Base-by-base conservation (phyloP, 2,329 filamentous ascomycete genomes). In the Penicillium rolfsii region DNA sequence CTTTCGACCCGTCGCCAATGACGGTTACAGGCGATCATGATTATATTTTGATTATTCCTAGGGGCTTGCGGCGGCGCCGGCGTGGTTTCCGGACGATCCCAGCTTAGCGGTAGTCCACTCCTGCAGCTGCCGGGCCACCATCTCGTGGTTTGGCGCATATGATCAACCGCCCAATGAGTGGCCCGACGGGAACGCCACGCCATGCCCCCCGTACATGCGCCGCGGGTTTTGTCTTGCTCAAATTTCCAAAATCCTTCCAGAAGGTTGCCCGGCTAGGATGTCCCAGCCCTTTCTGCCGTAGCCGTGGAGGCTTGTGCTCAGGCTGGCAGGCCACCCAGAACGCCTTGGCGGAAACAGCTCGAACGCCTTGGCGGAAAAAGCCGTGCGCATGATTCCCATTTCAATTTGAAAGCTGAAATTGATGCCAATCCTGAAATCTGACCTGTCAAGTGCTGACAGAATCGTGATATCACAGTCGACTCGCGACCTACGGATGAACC, bases 181-280 rank as follows among this genome's bases (percentile, higher is more conserved):
- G 19, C 19, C 19, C 19, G 19, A 22, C 19, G 45, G 14, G 16
- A 28, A n/a, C 45, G 24, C 45, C 45, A 48, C 45, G 45, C 45
- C 19, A 24, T 43, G 4, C 40, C 45, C 45, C 45, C 45, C 19
- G 19, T 48, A 26, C 45, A 48, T 30, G 14, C 45, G 26, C 45
- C 26, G 45, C 4, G 24, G 45, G 30, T 48, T 19, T 36, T 52
- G 36, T 36, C 12, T 7, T 52, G 26, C 45, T 24, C 16, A 45
- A 52, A 14, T 22, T 28, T 45, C 33, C 19, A 41, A 38, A 40
- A 43, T 14, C 43, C 30, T 62, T 64, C 59, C 55, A 57, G 59
- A 62, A 59, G 36, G 36, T 53, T 64, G 40, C 59, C 62, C 28
- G 38, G 22, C 33, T 57, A 14, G 56, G 43, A 33, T 30, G 45